Percentiles rank a stretch among this genome's conserved stretches.
Evolutionary conservation across 495 filamentous ascomycete species (phyloP).

Genomic region (Aspergillus olivimuriae): DNA sequence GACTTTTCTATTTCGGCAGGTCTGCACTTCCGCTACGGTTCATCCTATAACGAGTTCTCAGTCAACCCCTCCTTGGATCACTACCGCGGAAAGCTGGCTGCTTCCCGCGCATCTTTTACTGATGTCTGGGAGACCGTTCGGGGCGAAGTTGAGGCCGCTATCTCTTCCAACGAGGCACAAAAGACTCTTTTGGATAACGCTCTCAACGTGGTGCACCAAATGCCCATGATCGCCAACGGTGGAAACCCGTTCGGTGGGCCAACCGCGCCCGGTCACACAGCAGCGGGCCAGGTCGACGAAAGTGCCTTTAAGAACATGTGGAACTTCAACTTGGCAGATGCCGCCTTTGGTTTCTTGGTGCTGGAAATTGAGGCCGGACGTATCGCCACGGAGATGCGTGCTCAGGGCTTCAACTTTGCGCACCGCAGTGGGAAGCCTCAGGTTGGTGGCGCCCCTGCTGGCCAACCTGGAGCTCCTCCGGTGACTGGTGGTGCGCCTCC

Average conservation of each 20-base stretch:
- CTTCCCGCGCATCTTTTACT: constrained; percentile 96
- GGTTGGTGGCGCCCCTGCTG: constrained; percentile 24
- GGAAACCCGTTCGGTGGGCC: constrained; percentile 95
- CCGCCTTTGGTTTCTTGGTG: constrained; percentile 92
- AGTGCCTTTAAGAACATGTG: constrained; percentile 99
- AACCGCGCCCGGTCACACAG: constrained; percentile 59
- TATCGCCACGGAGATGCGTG: constrained; percentile 97
- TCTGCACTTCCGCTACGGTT: constrained; percentile 97
- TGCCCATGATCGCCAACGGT: constrained; percentile 89
- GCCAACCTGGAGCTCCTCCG: constrained; percentile 27
- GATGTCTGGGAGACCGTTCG: constrained; percentile 99
- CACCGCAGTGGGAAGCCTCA: constrained; percentile 60
- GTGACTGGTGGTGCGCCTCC: constrained; percentile 37
- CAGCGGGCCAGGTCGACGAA: constrained; percentile 88
- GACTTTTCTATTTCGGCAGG: constrained; percentile 98
- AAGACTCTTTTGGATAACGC: constrained; percentile 86
- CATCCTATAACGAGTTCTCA: constrained; percentile 99
- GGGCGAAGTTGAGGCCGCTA: constrained; percentile 86
- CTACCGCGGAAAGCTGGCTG: constrained; percentile 98
- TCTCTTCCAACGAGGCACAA: constrained; percentile 86
- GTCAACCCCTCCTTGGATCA: constrained; percentile 98
- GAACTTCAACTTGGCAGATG: constrained; percentile 99
- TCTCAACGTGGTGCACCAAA: constrained; percentile 84
- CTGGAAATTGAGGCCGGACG: constrained; percentile 89
- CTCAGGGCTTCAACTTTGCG: constrained; percentile 98